These are phyloP conservation scores for Monosporozyma servazzii DNA, from an alignment of 805 yeast genomes.

Conservation along the genomic window DNA sequence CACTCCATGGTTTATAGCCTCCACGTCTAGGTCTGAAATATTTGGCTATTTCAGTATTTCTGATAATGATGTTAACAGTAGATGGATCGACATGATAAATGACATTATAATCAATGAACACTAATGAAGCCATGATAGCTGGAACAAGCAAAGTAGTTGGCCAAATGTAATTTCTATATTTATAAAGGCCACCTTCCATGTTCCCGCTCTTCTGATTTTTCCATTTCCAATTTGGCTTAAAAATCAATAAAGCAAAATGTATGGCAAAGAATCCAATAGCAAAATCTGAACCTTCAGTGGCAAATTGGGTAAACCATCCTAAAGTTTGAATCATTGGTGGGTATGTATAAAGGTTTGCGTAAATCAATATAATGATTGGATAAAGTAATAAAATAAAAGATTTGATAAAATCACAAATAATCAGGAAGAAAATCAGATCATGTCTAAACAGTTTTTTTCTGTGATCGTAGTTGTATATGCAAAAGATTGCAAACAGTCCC, in stretches of 20 bases:
- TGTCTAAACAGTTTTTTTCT: constrained; percentile 57
- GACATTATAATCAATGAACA: constrained; percentile 41
- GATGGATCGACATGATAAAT: constrained; percentile 9
- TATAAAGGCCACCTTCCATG: constrained; percentile 67
- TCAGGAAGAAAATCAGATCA: constrained; percentile 55
- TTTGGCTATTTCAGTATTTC: constrained; percentile 11
- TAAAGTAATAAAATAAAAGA: constrained; percentile 59
- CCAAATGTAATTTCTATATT: constrained; percentile 49
- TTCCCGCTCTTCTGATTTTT: constrained; percentile 31
- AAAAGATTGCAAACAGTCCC: constrained; percentile 55
- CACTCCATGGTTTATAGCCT: constrained; percentile 54
- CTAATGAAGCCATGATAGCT: constrained; percentile 56
- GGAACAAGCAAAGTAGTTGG: constrained; percentile 53
- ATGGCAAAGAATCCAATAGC: constrained; percentile 76
- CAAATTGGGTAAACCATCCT: constrained; percentile 74
- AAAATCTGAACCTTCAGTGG: constrained; percentile 79
- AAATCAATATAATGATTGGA: constrained; percentile 48
- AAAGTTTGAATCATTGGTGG: constrained; percentile 49
- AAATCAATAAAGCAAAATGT: constrained; percentile 68
- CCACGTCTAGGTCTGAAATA: constrained; percentile 24
- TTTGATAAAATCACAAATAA: constrained; percentile 68
- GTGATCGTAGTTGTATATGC: constrained; percentile 55
- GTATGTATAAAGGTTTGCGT: constrained; percentile 37
- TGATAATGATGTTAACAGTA: constrained; percentile 21
- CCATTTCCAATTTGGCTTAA: constrained; percentile 47